phyloP scores from a whole-genome alignment of 2,329 filamentous ascomycete species.

The Claviceps sp. region DNA sequence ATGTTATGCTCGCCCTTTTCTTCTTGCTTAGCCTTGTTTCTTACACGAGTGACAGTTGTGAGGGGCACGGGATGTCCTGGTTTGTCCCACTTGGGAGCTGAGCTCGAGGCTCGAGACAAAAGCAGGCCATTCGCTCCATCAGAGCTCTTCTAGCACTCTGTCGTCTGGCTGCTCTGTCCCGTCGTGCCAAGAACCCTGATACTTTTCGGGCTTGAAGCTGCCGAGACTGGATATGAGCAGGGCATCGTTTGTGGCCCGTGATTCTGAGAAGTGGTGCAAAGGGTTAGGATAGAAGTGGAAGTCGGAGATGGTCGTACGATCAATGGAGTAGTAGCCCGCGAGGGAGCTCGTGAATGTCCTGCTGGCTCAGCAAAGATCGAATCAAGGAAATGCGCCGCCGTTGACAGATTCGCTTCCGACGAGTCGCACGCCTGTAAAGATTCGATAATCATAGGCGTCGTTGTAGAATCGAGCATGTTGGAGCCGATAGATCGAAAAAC shows the following conservation, averaged over 20 bases:
- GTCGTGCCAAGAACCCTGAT: conserved; percentile 28
- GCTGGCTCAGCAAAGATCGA: conserved; percentile 55
- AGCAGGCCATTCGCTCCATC: conserved; percentile 5
- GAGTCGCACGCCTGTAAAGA: conserved; percentile 66
- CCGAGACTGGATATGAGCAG: conserved; percentile 18
- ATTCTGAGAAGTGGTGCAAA: conserved; percentile 11
- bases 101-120: background rate
- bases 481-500: conserved; percentile 70
- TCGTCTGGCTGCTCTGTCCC: conserved; percentile 12
- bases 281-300: conserved; percentile 14
- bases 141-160: conserved; percentile 18
- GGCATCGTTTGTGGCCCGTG: conserved; percentile 8
- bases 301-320: conserved; percentile 37
- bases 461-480: conserved; percentile 51
- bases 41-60: conserved; percentile 32
- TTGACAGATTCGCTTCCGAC: conserved; percentile 66
- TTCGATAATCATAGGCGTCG: conserved; percentile 49
- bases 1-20: conserved; percentile 36
- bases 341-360: conserved; percentile 43
- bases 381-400: conserved; percentile 67
- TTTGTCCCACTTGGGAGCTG: conserved; percentile 21
- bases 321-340: conserved; percentile 57
- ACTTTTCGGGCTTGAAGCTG: conserved; percentile 25
- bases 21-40: conserved; percentile 33
- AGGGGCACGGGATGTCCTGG: conserved; percentile 26